phyloP scores from a whole-genome alignment of 2,329 filamentous ascomycete genomes.

The Sodiomyces alkalinus region DNA sequence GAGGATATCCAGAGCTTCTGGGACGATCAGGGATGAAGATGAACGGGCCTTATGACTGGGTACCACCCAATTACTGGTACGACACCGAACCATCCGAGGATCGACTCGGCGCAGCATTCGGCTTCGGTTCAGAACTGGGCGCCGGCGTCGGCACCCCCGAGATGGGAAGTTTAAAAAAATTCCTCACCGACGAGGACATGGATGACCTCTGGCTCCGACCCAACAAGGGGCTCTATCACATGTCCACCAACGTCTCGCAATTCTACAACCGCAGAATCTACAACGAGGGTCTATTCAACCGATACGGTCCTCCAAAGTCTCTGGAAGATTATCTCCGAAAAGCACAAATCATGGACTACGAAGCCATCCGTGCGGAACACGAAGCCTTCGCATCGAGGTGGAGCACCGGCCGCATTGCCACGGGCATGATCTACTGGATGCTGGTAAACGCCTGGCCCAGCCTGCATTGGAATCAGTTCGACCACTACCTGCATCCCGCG shows the following conservation, averaged over 20 bases:
- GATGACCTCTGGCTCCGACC: slow-evolving; percentile 40
- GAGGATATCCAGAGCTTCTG: slow-evolving; percentile 33
- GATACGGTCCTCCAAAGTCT: slow-evolving; percentile 35
- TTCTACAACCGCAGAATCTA: slow-evolving; percentile 43
- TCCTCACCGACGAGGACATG: slow-evolving; percentile 33
- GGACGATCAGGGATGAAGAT: slow-evolving; percentile 49
- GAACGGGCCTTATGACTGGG: no score
- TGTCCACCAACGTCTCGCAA: slow-evolving; percentile 37
- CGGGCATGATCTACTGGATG: no score
- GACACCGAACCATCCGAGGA: no score
- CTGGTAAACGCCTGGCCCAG: slow-evolving; percentile 49
- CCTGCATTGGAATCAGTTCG: slow-evolving; percentile 50
- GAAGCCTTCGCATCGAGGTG: no score
- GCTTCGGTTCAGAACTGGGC: slow-evolving; percentile 48
- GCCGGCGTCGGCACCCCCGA: slow-evolving; percentile 48
- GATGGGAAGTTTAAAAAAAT: slow-evolving; percentile 34
- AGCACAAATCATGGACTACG: slow-evolving; percentile 47
- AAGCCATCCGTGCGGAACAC: no score
- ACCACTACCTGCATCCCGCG: slow-evolving; percentile 43
- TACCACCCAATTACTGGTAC: no score
- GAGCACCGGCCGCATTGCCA: no score
- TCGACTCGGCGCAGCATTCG: no score
- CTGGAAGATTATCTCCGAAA: slow-evolving; percentile 45
- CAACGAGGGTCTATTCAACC: slow-evolving; percentile 33
- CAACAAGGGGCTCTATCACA: slow-evolving; percentile 39